Percentiles rank a stretch among this genome's conserved stretches.
These are phyloP conservation scores for Fistulinella prunicolor DNA, from an alignment of 768 basidiomycete genomes.

Conservation along the genomic window DNA sequence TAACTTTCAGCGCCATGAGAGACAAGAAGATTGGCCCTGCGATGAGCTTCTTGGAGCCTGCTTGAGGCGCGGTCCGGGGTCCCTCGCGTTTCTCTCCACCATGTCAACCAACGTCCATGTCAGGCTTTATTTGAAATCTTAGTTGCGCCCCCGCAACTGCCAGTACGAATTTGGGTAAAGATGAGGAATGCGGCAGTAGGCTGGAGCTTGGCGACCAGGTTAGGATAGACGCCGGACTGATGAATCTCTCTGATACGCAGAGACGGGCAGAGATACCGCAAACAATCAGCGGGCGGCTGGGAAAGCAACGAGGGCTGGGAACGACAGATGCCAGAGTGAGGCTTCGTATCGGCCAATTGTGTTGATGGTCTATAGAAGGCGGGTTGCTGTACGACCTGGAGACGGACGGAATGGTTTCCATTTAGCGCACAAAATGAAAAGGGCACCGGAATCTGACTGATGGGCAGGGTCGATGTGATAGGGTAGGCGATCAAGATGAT, in stretches of 20 bases:
- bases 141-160: constrained; percentile 16
- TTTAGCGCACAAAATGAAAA: constrained; percentile 18
- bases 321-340: background rate
- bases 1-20: constrained; percentile 18
- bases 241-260: constrained; percentile 10
- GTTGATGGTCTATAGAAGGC: constrained; percentile 16
- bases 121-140: constrained; percentile 17
- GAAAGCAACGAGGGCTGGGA: background rate
- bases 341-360: constrained; percentile 21
- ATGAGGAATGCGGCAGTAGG: constrained; percentile 18
- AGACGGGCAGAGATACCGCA: background rate
- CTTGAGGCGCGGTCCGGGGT: constrained; percentile 12
- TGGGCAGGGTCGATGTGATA: constrained; percentile 37
- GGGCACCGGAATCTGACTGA: constrained; percentile 33
- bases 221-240: constrained; percentile 6
- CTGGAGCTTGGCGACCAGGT: constrained; percentile 22
- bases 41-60: constrained; percentile 7
- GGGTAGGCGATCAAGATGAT: constrained; percentile 37
- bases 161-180: constrained; percentile 16
- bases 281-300: constrained; percentile 5
- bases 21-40: constrained; percentile 14
- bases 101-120: constrained; percentile 11
- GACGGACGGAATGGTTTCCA: constrained; percentile 23
- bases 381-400: constrained; percentile 20
- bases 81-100: constrained; percentile 4